Evolutionary conservation across 495 filamentous ascomycete genomes (phyloP).

Genomic region (Cercophora samala): DNA sequence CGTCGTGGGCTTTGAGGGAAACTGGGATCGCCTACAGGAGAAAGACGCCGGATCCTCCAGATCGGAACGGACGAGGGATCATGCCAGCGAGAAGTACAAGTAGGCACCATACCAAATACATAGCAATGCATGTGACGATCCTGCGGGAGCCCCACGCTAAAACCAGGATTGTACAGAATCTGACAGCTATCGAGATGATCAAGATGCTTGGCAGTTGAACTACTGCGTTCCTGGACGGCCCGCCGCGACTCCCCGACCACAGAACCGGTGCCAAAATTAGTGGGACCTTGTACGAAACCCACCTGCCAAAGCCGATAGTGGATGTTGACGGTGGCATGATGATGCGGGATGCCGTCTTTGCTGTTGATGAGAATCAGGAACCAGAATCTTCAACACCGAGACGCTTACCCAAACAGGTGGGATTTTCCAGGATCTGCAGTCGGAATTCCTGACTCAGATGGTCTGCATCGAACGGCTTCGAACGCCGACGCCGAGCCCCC

Average conservation of each 20-base stretch:
- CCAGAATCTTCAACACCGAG: background rate
- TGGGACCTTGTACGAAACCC: background rate
- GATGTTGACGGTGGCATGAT: background rate
- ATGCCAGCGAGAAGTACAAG: background rate
- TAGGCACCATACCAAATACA: background rate
- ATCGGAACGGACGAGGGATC: background rate
- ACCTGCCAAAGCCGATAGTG: background rate
- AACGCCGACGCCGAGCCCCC: background rate
- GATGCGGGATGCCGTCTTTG: conserved; percentile 1
- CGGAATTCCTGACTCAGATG: background rate
- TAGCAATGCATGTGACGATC: conserved; percentile 1
- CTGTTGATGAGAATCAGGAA: background rate
- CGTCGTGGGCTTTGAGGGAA: background rate
- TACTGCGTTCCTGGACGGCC: background rate
- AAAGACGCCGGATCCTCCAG: background rate
- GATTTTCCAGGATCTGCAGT: background rate
- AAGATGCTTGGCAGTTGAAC: background rate
- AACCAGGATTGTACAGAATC: background rate
- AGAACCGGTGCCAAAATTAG: background rate
- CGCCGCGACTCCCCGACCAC: background rate
- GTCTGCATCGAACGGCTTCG: background rate
- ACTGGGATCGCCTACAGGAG: background rate
- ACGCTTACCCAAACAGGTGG: background rate
- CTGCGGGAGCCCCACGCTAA: background rate
- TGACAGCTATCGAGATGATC: conserved; percentile 3